Evolutionary conservation across 495 filamentous ascomycete genomes (phyloP), one percentile per base, ranked within the genome.

Genomic region (Penicillium malachiteum): DNA sequence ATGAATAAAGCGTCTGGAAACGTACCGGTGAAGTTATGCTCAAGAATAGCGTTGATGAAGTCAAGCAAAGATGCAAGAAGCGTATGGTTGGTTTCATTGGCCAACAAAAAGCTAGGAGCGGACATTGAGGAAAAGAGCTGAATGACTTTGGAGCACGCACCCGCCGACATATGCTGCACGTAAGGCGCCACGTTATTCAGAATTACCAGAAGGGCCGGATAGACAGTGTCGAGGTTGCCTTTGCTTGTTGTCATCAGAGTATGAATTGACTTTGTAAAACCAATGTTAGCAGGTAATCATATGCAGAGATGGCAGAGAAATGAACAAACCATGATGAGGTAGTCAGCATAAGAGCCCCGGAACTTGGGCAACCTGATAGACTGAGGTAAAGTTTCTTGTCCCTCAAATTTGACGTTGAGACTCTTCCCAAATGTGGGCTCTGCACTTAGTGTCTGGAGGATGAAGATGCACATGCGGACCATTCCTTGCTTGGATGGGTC

Each of bases 61-160:
- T 96, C 91, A 11, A 99, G 78, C 33, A 99, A 71, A 0, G 92
- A 92, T 16, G 83, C 81, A 26, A 99, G 77, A 30, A 97, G 81
- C 33, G 74, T 71, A 55, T 99, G 90, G 55, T 99, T 99, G 12
- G 82, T 90, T 55, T 99, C 95, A 63, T 97, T 99, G 5, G 91
- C 90, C 17, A 99, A 75, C n/a, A 99, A 75, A 70, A 97, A 99
- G 26, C 85, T 88, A 1, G 95, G 95, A 1, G 94, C 88, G 7
- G 94, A 96, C 91, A 97, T 96, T 2, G 89, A 94, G 14, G 87
- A 85, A 71, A 93, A 97, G 7, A 97, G 78, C 58, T 97, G 91
- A 43, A 97, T 76, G 43, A 97, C 72, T 71, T 91, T 97, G 18
- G 85, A 84, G 63, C 89, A 88, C 10, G 91, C 83, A 7, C 83